These are phyloP conservation scores for Amylostereum areolatum DNA, from an alignment of 1,284 basidiomycete genomes.

Conservation along the genomic window DNA sequence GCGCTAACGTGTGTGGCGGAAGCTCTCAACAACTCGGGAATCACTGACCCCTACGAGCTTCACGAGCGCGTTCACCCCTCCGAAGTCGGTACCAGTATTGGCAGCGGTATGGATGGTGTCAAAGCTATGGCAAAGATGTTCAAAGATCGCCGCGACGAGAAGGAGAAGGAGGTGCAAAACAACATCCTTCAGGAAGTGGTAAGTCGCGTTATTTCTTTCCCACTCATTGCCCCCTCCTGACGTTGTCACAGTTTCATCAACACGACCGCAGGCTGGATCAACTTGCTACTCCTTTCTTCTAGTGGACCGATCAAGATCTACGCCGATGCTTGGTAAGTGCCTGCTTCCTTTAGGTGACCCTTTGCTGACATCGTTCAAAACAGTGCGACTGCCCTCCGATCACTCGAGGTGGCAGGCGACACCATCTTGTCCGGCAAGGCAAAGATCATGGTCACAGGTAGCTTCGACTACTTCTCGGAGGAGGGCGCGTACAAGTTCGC, in stretches of 20 bases:
- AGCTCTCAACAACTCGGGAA: constrained; percentile 94
- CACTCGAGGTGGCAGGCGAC: constrained; percentile 96
- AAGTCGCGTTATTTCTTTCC: constrained; percentile 50
- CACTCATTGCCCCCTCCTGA: constrained; percentile 52
- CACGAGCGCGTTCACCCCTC: constrained; percentile 97
- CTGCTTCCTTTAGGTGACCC: constrained; percentile 48
- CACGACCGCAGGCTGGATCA: constrained; percentile 97
- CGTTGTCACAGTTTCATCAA: constrained; percentile 77
- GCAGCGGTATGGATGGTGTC: constrained; percentile 97
- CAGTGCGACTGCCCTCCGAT: constrained; percentile 95
- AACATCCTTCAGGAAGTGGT: constrained; percentile 98
- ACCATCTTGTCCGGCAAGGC: constrained; percentile 93
- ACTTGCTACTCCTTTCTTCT: constrained; percentile 88
- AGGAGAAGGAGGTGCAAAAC: constrained; percentile 97
- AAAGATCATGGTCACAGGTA: constrained; percentile 98
- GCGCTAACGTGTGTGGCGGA: constrained; percentile 93
- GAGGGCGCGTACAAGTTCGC: constrained; percentile 97
- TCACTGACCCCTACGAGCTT: constrained; percentile 95
- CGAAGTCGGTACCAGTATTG: constrained; percentile 88
- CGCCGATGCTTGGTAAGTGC: constrained; percentile 88
- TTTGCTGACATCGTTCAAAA: constrained; percentile 37
- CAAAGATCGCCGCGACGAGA: constrained; percentile 95
- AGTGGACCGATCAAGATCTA: constrained; percentile 98
- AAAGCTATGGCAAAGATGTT: constrained; percentile 92
- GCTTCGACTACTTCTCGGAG: constrained; percentile 96